These are phyloP conservation scores for Penicillium glabrum DNA, from an alignment of 2,329 filamentous ascomycete genomes.

Conservation along the genomic window DNA sequence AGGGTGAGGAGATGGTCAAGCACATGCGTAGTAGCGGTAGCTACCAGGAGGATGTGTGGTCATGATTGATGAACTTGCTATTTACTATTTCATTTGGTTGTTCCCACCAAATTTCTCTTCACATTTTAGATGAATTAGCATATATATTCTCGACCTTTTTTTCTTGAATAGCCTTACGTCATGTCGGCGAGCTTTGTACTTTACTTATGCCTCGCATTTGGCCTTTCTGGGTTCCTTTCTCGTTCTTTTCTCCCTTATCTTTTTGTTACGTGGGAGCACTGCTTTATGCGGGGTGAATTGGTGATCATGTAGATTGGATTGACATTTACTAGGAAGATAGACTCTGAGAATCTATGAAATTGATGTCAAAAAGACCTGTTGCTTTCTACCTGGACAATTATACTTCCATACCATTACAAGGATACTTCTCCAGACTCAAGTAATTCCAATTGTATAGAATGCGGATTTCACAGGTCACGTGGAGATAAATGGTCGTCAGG, in stretches of 20 bases:
- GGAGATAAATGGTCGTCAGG: too few species aligned
- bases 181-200: slow-evolving; percentile 4
- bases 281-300: not conserved
- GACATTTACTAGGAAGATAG: not conserved
- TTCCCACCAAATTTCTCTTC: slow-evolving; percentile 18
- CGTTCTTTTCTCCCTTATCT: not conserved
- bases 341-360: not conserved
- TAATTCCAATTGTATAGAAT: too few species aligned
- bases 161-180: slow-evolving; percentile 11
- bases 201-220: slow-evolving; percentile 2
- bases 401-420: too few species aligned
- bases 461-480: too few species aligned
- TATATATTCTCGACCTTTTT: slow-evolving; percentile 19
- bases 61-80: slow-evolving; percentile 40
- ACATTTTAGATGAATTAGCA: slow-evolving; percentile 29
- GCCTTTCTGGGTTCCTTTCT: not conserved
- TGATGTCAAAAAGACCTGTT: not conserved
- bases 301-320: not conserved
- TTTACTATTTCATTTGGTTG: slow-evolving; percentile 17
- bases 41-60: slow-evolving; percentile 85
- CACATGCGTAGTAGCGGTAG: slow-evolving; percentile 91
- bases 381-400: too few species aligned
- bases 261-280: not conserved
- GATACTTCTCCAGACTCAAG: too few species aligned
- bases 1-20: slow-evolving; percentile 96